Base-by-base conservation (phyloP, 2,329 filamentous ascomycete species). In the Dactylonectria macrodidyma region DNA sequence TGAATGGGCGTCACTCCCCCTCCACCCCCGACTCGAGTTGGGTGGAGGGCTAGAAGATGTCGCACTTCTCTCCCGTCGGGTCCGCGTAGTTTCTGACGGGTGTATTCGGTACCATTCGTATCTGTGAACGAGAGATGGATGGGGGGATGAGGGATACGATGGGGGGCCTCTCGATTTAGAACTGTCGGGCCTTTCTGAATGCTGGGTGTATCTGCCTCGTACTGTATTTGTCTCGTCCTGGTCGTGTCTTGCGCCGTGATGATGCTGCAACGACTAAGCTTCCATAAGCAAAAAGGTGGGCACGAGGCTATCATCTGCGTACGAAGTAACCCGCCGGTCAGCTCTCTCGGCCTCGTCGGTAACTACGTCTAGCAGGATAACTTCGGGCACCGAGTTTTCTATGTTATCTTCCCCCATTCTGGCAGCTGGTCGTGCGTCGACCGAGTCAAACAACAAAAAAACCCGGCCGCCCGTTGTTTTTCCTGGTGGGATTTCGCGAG, bases 21-120 rank as follows among this genome's bases (percentile, higher is more conserved):
- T 56, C 50, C 51, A 47, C 59, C 55, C 48, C 46, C 64, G 64
- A 54, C 55, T 56, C 64, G 59, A 55, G 64, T 57, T 66, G 64
- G 64, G 62, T 66, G 47, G 64, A 66, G 64, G 64, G 58, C 52
- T 33, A 26, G 58, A 36, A 24, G 30, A 33, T 65, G 47, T 59
- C 34, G 19, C 19, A 47, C 46, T 50, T 50, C 24, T 14, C 19
- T 22, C 24, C 26, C 36, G 36, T 33, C 33, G 14, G 47, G 19
- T 10, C 51, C 51, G 33, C 30, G 30, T 36, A n/a, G 30, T 30
- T 26, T 33, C 19, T 36, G 33, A 11, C 10, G n/a, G 19, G 33
- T 36, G 26, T 51, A n/a, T 30, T 54, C 51, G 51, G 51, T 54
- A 54, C 30, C 51, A n/a, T 54, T 54, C 51, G 51, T 54, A 54